phyloP scores from a whole-genome alignment of 257 asterid genomes.

The Jasminum sambac region DNA sequence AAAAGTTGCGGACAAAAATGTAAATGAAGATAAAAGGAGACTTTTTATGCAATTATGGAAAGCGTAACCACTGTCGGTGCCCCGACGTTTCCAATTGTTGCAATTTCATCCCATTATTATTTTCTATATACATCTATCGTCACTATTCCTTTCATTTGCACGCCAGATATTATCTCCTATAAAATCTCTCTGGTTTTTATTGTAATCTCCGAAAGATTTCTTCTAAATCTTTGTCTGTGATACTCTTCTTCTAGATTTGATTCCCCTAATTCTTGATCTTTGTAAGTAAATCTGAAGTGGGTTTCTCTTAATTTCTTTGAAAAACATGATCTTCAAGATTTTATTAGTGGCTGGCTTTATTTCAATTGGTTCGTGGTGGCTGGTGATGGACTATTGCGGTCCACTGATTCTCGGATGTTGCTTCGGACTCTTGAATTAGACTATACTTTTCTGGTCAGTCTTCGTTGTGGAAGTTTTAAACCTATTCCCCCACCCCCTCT shows the following conservation, averaged over 20 bases:
- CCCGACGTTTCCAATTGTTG: too few species aligned
- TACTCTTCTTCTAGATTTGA: slow-evolving; percentile 17
- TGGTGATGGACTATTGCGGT: slow-evolving; percentile 36
- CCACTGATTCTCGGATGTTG: slow-evolving; percentile 44
- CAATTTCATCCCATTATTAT: neutral
- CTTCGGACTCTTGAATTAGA: slow-evolving; percentile 29
- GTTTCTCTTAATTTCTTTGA: slow-evolving; percentile 17
- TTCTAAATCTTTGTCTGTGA: slow-evolving; percentile 19
- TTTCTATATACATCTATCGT: neutral
- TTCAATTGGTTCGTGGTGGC: slow-evolving; percentile 39
- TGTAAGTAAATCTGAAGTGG: slow-evolving; percentile 21
- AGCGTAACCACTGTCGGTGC: too few species aligned
- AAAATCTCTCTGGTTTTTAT: neutral
- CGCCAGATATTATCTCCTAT: too few species aligned
- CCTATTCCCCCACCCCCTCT: neutral
- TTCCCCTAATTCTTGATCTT: slow-evolving; percentile 26
- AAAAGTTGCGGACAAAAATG: too few species aligned
- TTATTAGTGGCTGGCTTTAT: slow-evolving; percentile 34
- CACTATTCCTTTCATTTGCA: neutral
- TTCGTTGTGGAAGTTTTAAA: neutral
- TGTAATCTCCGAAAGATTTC: slow-evolving; percentile 27
- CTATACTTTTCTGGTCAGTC: slow-evolving; percentile 25
- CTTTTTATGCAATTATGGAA: too few species aligned
- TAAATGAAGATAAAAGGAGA: too few species aligned
- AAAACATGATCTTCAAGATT: slow-evolving; percentile 48